Base-by-base conservation (phyloP, 306 rosid genomes). In the Dryas drummondii region DNA sequence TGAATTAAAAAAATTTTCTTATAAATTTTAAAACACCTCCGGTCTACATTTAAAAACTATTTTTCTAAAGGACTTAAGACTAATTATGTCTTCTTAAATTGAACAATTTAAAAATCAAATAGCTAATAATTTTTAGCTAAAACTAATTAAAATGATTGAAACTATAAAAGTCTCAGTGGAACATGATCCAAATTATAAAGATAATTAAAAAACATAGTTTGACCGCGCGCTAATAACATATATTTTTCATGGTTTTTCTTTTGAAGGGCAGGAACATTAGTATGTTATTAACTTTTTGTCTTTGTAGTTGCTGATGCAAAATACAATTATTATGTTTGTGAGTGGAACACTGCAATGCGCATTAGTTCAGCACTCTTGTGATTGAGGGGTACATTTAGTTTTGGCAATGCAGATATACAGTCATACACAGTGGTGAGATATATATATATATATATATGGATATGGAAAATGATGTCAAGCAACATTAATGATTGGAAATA, bases 401-500 rank as follows among this genome's bases (percentile, higher is more conserved):
- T 13, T 45, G 66, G 66, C 9, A 26, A 56, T 32, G 37, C 2
- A 32, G 37, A 32, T 32, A 32, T 32, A 32, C 37, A 32, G 37
- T 32, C 37, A 32, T 32, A 32, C 22, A 32, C 37, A 32, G 46
- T 52, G 66, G 67, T 47, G 66, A 37, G n/a, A n/a, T n/a, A n/a
- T n/a, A n/a, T n/a, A n/a, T n/a, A n/a, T n/a, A n/a, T n/a, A n/a
- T 54, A 48, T 37, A 59, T 13, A 49, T 49, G 59, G 64, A 61
- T 22, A 71, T 71, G 46, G 66, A 57, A 61, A 70, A 70, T 60
- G 55, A 61, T 62, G 41, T 56, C 26, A 70, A 51, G 47, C 82
- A 70, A 69, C 75, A 42, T 32, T 32, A 82, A 79, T 80, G 50
- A 66, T 78, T 82, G 70, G 83, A 45, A 79, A 37, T 75, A 60